phyloP scores from a whole-genome alignment of 2,329 filamentous ascomycete species.

The Fusarium mangiferae region DNA sequence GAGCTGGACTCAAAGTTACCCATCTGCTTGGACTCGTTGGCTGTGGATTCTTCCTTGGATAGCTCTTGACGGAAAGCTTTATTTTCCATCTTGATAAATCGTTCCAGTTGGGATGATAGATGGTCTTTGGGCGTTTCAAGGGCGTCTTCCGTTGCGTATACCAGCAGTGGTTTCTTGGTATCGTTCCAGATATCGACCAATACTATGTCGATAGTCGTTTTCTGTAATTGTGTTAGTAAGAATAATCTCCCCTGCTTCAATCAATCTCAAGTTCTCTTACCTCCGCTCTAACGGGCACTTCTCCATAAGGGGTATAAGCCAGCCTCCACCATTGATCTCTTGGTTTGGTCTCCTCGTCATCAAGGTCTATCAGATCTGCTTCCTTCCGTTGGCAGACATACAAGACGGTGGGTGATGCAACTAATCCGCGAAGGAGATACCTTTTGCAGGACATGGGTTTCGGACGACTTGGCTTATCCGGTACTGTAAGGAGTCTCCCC shows the following conservation, averaged over 20 bases:
- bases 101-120: constrained; percentile 54
- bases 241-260: neutral
- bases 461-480: constrained; percentile 50
- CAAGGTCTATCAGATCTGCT: constrained; percentile 56
- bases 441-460: constrained; percentile 55
- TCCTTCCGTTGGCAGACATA: constrained; percentile 61
- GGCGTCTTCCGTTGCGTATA: constrained; percentile 63
- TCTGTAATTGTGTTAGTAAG: constrained; percentile 50
- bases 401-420: constrained; percentile 57
- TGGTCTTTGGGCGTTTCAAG: constrained; percentile 38
- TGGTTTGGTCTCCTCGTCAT: constrained; percentile 42
- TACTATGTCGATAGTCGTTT: constrained; percentile 58
- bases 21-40: constrained; percentile 32
- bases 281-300: constrained; percentile 59
- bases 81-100: constrained; percentile 64
- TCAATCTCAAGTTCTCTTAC: constrained; percentile 47
- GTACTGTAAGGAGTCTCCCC: constrained; percentile 52
- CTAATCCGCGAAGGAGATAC: constrained; percentile 64
- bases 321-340: constrained; percentile 68
- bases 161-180: constrained; percentile 58
- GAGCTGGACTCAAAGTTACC: constrained; percentile 49
- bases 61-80: constrained; percentile 63
- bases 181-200: constrained; percentile 59
- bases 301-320: constrained; percentile 52
- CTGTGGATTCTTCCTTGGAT: constrained; percentile 49